A percentile compares a stretch with the other conserved stretches of the same genome.
Evolutionary conservation across 2,329 filamentous ascomycete species (phyloP).

Genomic region (Botrytis cinerea): DNA sequence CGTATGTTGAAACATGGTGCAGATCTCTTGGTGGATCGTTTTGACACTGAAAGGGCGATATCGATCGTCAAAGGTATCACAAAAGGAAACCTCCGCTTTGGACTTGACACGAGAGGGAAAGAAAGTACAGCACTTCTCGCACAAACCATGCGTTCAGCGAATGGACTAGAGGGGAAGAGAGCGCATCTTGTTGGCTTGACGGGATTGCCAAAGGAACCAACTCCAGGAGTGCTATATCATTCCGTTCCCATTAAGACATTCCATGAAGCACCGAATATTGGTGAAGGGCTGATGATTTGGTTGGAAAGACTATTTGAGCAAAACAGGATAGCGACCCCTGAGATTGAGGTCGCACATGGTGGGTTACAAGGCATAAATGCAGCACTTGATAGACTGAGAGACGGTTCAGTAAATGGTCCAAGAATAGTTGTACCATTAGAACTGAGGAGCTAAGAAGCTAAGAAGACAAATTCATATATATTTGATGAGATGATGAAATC

Average conservation of each 20-base stretch:
- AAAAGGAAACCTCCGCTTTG: slow-evolving; percentile 61
- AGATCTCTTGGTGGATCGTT: slow-evolving; percentile 69
- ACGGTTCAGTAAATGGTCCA: slow-evolving; percentile 66
- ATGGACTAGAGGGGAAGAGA: slow-evolving; percentile 30
- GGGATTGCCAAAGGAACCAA: slow-evolving; percentile 59
- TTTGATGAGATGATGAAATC: background rate
- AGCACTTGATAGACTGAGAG: slow-evolving; percentile 65
- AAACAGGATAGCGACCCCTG: slow-evolving; percentile 57
- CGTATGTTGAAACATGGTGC: slow-evolving; percentile 54
- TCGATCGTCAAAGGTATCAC: slow-evolving; percentile 63
- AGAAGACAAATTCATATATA: background rate
- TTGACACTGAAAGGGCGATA: slow-evolving; percentile 65
- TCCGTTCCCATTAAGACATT: slow-evolving; percentile 73
- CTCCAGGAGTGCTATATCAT: slow-evolving; percentile 35
- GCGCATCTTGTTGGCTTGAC: slow-evolving; percentile 68
- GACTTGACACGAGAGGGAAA: slow-evolving; percentile 66
- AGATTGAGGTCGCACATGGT: slow-evolving; percentile 64
- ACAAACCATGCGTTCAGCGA: slow-evolving; percentile 30
- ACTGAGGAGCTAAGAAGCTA: background rate
- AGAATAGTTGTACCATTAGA: slow-evolving; percentile 60
- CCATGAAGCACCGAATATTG: slow-evolving; percentile 65
- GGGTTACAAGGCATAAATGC: slow-evolving; percentile 68
- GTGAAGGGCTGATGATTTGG: slow-evolving; percentile 65
- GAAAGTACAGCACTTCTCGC: slow-evolving; percentile 61
- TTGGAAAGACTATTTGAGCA: slow-evolving; percentile 63